Conservation (phyloP, 2,329 filamentous ascomycete genomes). For the Periconia digitata region DNA sequence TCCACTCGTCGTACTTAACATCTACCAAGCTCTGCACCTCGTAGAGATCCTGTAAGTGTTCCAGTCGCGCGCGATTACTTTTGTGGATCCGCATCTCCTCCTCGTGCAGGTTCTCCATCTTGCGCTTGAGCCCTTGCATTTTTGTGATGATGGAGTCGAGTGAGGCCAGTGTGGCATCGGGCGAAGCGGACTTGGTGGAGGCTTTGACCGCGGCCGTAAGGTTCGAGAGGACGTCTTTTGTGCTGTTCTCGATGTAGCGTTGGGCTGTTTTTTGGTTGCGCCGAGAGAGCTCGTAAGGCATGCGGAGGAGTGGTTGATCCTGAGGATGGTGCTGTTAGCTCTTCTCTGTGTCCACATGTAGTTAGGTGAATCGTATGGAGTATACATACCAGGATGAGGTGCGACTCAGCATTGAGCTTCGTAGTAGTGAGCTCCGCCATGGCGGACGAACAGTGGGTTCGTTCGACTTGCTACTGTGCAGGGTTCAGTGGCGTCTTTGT, state of each 20-base stretch:
- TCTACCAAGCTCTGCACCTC: conserved; percentile 80
- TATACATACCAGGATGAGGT: conserved; percentile 69
- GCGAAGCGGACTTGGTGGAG: conserved; percentile 57
- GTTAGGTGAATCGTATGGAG: not conserved
- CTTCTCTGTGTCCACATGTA: no score
- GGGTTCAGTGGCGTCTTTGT: no score
- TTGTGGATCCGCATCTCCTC: conserved; percentile 78
- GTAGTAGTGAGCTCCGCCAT: conserved; percentile 57
- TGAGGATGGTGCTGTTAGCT: conserved; percentile 38
- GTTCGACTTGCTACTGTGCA: not conserved
- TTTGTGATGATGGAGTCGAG: conserved; percentile 83
- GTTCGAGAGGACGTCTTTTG: conserved; percentile 61
- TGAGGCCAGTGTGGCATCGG: conserved; percentile 63
- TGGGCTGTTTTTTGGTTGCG: conserved; percentile 92
- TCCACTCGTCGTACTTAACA: conserved; percentile 93
- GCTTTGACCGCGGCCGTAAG: conserved; percentile 60
- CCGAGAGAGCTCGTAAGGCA: conserved; percentile 88
- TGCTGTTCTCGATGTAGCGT: conserved; percentile 73
- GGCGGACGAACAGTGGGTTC: conserved; percentile 10
- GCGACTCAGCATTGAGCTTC: conserved; percentile 72
- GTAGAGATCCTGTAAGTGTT: conserved; percentile 80
- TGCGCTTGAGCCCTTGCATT: conserved; percentile 85
- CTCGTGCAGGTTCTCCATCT: conserved; percentile 73
- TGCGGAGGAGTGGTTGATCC: conserved; percentile 92
- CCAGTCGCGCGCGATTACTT: conserved; percentile 74